phyloP scores from a whole-genome alignment of 176 grass and related monocot genomes.

The maize (Zea mays) region Zm-B73-REFERENCE-NAM-5.0 NC_050102.1:149562501-149563000 shows the following conservation, averaged over 20 bases:
- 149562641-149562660: not conserved
- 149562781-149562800: not conserved
- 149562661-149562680: not conserved
- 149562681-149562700: not conserved
- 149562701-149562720: not conserved
- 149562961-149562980: conserved; percentile 74
- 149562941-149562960: conserved; percentile 41
- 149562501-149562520: not conserved
- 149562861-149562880: conserved; percentile 95
- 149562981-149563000: conserved; percentile 71
- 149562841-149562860: conserved; percentile 73
- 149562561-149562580: not conserved
- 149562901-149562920: conserved; percentile 83
- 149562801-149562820: not conserved
- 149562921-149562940: conserved; percentile 82
- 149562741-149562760: not conserved
- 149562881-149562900: conserved; percentile 75
- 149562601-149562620: not conserved
- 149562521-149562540: not conserved
- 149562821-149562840: not conserved
- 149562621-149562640: conserved; percentile 13
- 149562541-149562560: not conserved
- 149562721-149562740: not conserved
- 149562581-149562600: not conserved
- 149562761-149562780: not conserved